Base-by-base conservation (phyloP, 2,329 filamentous ascomycete species). In the Penicillium brasilianum region DNA sequence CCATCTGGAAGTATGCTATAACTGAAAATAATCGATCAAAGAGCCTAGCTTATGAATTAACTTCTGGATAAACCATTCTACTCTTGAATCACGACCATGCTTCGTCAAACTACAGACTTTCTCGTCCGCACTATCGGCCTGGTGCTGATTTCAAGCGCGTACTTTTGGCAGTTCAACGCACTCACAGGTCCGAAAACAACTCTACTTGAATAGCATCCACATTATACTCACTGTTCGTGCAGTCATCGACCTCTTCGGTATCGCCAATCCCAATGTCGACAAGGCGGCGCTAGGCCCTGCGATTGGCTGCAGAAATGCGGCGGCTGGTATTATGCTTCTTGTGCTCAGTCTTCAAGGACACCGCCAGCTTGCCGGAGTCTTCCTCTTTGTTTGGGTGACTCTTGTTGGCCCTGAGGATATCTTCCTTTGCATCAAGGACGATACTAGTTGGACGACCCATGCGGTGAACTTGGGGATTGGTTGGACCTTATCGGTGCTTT, bases 241-340 rank as follows among this genome's bases (percentile, higher is more conserved):
- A 55, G 52, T 55, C 1, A 46, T 16, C 8, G 28, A 30, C 16
- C 8, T 34, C 20, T 55, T 55, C 10, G 52, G 25, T 16, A 46
- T 55, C 20, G 18, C 52, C 28, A 16, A 55, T 22, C 52, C 52
- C 28, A 55, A 20, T 18, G 25, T 22, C 6, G 52, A 55, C 14
- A 32, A 55, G 18, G 52, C 52, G 22, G 41, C 14, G 10, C 30
- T 55, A 6, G 39, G 52, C 6, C 39, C 39, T 16, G 39, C 52
- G 18, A 30, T 55, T 11, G 52, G 52, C 11, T 20, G 25, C 13
- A 34, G 39, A 18, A 55, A 55, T 11, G 52, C 52, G 16, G 52
- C 44, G 4, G 44, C 44, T 8, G 44, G 44, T 3, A 30, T 48
- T n/a, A 30, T 48, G 25, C 25, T 48, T 48, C 44, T 48, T 7